Evolutionary conservation across 2,329 filamentous ascomycete species (phyloP), one percentile per base, ranked within the genome.

Genomic region (Ambrosiella cleistominuta): DNA sequence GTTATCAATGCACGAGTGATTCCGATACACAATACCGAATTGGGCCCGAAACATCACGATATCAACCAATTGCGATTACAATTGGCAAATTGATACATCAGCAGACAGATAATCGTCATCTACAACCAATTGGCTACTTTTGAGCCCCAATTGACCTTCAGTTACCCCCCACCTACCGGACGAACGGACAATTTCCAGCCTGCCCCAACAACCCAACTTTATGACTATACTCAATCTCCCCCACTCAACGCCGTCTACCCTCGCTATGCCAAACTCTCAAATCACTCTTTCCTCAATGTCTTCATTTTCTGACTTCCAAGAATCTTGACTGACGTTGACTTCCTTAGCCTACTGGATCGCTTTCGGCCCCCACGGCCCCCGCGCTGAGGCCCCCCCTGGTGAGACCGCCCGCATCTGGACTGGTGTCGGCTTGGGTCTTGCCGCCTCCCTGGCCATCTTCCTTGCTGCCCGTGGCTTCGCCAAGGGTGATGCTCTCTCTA

Each of bases 341-440:
- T 27, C 27, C 27, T 27, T 27, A 98, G 93, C 93, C 64, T 98
- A 97, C 82, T 98, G 87, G 85, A 95, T 98, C 69, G 90, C 93
- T 64, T 98, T 98, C 70, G 93, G 93, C 64, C 84, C 90, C 68
- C 93, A 98, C 74, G 93, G 93, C 60, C 93, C 93, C 66, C 91
- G 93, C 66, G 83, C 91, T 65, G 75, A 78, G 63, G 72, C 85
- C 64, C 88, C 91, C 62, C 86, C 93, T 64, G 91, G 88, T 67
- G 91, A 96, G 79, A 79, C 78, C 72, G 79, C 81, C 73, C 90
- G 83, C 71, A 77, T 97, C 66, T 78, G 86, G 68, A 75, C 82
- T 69, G 86, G 89, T 72, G 84, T 87, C 60, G 68, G 76, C 62
- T 70, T 83, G 66, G 85, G 87, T 67, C 67, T 94, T 64, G 75